Evolutionary conservation across 495 filamentous ascomycete species (phyloP), one percentile per base, ranked within the genome.

Genomic region (Xylaria acuta): DNA sequence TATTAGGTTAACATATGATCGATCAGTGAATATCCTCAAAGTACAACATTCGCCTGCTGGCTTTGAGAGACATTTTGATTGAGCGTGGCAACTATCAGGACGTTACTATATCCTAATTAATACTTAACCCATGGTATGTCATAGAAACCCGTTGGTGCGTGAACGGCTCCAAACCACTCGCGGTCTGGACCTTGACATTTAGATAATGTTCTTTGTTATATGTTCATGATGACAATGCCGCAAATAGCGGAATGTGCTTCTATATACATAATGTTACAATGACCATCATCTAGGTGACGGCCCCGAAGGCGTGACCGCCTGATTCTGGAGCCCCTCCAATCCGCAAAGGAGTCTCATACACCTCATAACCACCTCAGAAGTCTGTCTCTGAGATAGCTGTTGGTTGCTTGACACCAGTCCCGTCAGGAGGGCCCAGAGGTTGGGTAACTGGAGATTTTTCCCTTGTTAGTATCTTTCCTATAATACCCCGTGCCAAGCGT

Each of bases 391-490:
- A 4, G 64, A 66, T 25, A 66, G 11, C 30, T 66, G 64, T 18
- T 16, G 43, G 45, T 66, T 66, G 20, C 30, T 66, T 30, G 64
- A 66, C 45, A 53, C 64, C 45, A 66, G 45, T 51, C 45, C 45
- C 0, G 64, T 66, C 1, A 66, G 45, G 30, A 66, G 64, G 20
- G 45, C 45, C 45, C 64, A 36, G 38, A 66, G 64, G 32, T 66
- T 66, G 64, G 64, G 64, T 53, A 66, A 66, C 64, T 66, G 45
- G 25, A n/a, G 30, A 36, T 14, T 9, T 22, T 41, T n/a, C n/a
- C 22, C 59, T 12, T 14, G 36, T 51, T 34, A 53, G 45, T 66
- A 51, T 36, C 5, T 25, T 66, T 9, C 9, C 18, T n/a, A n/a
- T n/a, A n/a, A 36, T 22, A n/a, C 43, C 16, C 64, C 9, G 2